Evolutionary conservation across 805 yeast genomes (phyloP), one percentile per base, ranked within the genome.

Genomic region (Suhomyces sp.): DNA sequence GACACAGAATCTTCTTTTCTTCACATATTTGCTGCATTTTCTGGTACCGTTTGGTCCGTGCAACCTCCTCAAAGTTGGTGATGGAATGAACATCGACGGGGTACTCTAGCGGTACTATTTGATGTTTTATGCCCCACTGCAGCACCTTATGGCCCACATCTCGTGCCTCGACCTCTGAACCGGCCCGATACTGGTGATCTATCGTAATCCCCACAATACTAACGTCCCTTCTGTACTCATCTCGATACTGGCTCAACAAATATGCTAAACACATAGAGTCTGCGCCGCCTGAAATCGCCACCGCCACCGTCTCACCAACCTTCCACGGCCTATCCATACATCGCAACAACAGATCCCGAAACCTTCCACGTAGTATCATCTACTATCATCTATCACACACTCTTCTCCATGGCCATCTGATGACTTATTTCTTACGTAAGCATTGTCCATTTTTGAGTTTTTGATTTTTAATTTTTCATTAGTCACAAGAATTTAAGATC

Each of bases 221-320:
- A 17, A 80, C 56, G 1, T 58, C 54, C 2, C 70, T 61, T 6
- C 67, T 60, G 46, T 69, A 49, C 3, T 49, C 52, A 9, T 73
- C 54, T 31, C 62, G 67, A 58, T 71, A 79, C 24, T 69, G 65
- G 0, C 71, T 55, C 4, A 85, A 64, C 17, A 87, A 69, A 57
- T 78, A 77, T 0, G 87, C 74, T 44, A 88, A 65, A 12, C 88
- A 84, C 83, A 88, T 84, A 1, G 94, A 88, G 63, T 88, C 96
- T 0, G 86, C 90, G 1, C 96, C 96, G 1, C 96, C 96, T 13
- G 90, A 84, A 0, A 88, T 77, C 0, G 91, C 90, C 15, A 88
- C 66, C 5, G 75, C 81, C 0, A 82, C 52, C 29, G 55, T 63
- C 5, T 50, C 42, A 38, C 9, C 9, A 5, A 7, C 10, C 22